These are phyloP conservation scores for Elsinoe fawcettii DNA, from an alignment of 2,329 filamentous ascomycete genomes.

Conservation along the genomic window DNA sequence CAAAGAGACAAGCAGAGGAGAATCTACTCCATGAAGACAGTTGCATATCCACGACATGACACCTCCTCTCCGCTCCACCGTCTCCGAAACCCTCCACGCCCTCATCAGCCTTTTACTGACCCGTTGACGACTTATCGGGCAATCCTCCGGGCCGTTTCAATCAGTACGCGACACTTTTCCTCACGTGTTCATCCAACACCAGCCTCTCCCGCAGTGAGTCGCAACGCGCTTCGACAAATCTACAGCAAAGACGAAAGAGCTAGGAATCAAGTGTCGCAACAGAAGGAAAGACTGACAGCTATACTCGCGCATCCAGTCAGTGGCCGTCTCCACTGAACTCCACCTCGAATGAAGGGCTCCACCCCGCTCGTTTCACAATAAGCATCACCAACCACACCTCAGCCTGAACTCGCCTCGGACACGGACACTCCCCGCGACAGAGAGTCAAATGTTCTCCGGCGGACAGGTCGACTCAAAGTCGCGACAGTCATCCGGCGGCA, in stretches of 20 bases:
- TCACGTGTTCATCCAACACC: constrained; percentile 11
- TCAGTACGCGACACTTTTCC: constrained; percentile 14
- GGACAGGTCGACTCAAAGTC: constrained; percentile 66
- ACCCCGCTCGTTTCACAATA: constrained; percentile 13
- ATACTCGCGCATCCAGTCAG: background rate
- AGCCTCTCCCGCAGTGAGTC: constrained; percentile 1
- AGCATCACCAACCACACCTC: constrained; percentile 2
- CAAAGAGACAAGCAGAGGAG: background rate
- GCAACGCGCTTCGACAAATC: constrained; percentile 7
- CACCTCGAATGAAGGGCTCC: constrained; percentile 14
- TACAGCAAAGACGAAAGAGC: background rate
- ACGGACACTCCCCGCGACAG: background rate
- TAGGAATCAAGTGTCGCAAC: background rate
- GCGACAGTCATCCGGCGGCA: constrained; percentile 71
- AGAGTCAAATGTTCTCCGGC: constrained; percentile 28
- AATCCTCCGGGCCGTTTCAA: constrained; percentile 6
- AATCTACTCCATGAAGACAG: background rate
- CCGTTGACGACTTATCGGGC: constrained; percentile 1
- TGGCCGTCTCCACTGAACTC: constrained; percentile 10
- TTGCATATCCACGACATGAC: background rate
- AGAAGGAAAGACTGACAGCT: background rate
- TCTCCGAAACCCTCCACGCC: background rate
- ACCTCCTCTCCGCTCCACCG: background rate
- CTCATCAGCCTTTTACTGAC: background rate
- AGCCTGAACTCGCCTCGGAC: background rate